These are phyloP conservation scores for Pleodorina starrii DNA, from an alignment of 139 green algal species.

Conservation along the genomic window DNA sequence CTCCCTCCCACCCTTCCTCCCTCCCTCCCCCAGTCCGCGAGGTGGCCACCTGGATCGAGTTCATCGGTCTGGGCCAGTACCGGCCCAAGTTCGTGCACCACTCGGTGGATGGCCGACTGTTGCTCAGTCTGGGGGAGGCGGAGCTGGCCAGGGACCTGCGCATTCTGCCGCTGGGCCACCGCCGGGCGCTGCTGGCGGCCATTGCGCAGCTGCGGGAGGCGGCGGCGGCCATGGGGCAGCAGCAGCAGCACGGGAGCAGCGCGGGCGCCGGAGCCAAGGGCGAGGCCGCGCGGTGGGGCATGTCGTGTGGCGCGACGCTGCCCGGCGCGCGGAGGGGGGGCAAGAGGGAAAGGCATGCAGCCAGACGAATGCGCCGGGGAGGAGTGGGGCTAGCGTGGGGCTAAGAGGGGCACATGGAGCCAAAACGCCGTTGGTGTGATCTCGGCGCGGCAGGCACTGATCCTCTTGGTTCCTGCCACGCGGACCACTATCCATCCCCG, in stretches of 20 bases:
- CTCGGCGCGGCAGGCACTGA: no score
- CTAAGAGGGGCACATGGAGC: no score
- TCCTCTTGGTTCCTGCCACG: no score
- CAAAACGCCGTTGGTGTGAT: no score
- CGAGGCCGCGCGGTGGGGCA: constrained; percentile 24
- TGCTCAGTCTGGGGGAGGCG: constrained; percentile 67
- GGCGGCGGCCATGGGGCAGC: constrained; percentile 19
- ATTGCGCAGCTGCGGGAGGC: constrained; percentile 30
- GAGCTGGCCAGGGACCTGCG: constrained; percentile 46
- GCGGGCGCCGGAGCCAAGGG: not conserved
- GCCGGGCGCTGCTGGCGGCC: constrained; percentile 38
- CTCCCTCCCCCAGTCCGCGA: constrained; percentile 61
- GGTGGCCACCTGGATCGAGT: constrained; percentile 80
- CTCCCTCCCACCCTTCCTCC: no score
- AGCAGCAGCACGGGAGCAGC: not conserved
- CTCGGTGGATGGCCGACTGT: constrained; percentile 67
- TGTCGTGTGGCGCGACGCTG: no score
- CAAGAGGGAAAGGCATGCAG: no score
- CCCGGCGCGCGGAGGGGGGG: no score
- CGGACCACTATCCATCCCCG: no score
- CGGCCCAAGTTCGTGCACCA: constrained; percentile 80
- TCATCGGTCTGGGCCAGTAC: constrained; percentile 80
- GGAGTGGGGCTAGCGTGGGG: no score
- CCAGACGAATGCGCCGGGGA: no score
- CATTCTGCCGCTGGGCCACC: constrained; percentile 54